Evolutionary conservation across 306 rosid species (phyloP).

Genomic region (Lablab purpureus): DNA sequence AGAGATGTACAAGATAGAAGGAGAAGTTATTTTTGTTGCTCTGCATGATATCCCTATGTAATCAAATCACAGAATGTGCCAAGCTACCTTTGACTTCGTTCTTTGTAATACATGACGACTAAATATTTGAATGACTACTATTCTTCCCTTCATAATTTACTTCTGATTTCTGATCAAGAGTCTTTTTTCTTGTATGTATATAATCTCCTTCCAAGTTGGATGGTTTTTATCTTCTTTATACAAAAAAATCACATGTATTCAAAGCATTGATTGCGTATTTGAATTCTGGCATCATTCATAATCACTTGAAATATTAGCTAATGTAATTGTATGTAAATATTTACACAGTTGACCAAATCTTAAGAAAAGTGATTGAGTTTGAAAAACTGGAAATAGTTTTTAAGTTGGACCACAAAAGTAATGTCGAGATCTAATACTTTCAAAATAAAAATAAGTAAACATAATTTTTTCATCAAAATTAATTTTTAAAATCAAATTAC

Average conservation of each 20-base stretch:
- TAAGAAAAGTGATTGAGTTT: no score
- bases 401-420: not conserved
- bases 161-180: constrained; percentile 25
- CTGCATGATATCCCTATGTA: constrained; percentile 49
- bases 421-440: no score
- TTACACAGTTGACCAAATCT: no score
- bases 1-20: constrained; percentile 50
- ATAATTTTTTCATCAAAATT: no score
- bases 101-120: constrained; percentile 24
- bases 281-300: no score
- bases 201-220: not conserved
- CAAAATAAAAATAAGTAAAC: no score
- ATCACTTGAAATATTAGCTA: no score
- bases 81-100: constrained; percentile 28
- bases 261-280: not conserved
- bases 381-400: not conserved
- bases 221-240: not conserved
- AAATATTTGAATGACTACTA: constrained; percentile 24
- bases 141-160: constrained; percentile 19
- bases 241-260: not conserved
- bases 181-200: constrained; percentile 3
- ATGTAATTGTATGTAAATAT: no score
- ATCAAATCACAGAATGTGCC: constrained; percentile 28
- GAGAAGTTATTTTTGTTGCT: constrained; percentile 64
- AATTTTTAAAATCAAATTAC: no score